Evolutionary conservation across 2,329 filamentous ascomycete genomes (phyloP), one percentile per base, ranked within the genome.

Genomic region (Sclerotinia nivalis): DNA sequence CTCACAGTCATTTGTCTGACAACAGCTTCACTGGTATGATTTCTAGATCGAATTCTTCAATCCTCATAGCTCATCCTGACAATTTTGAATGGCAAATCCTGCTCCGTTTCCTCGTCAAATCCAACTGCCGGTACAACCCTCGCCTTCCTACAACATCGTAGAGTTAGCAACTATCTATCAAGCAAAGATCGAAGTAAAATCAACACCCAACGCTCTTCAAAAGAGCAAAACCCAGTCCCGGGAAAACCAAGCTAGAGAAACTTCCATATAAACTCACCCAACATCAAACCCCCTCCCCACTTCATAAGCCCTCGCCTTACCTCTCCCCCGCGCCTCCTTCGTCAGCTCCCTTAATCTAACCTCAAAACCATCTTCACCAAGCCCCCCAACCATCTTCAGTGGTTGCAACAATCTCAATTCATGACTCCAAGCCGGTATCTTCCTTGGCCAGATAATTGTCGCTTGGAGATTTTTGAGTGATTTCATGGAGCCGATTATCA

Each of bases 401-500:
- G 74, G 71, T 31, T 74, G 69, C 25, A 75, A 52, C 12, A 71
- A 71, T 25, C 71, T 70, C 45, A 62, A 47, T 62, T 75, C 73
- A 25, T 74, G 70, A 15, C 55, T 60, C 22, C 64, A 56, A n/a
- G 49, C 64, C 22, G 71, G 54, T 31, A 69, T 68, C 12, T 40
- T 56, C 7, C 72, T 70, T 0, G 70, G 71, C 73, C 73, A 74
- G 25, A 69, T 55, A 45, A 75, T 74, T 15, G 55, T 65, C n/a
- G 70, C 67, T 49, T 52, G 50, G 18, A 74, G 22, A 12, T 58
- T 56, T 37, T 70, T 50, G 2, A 75, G 60, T 9, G 60, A 47
- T 40, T 71, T 71, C 70, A 75, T 75, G 37, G 72, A 74, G 0
- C 70, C 73, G 8, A 75, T 50, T 1, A 75, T 69, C 37, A 72